Base-by-base conservation (phyloP, 345 rosid species). In the Acer yangbiense region DNA sequence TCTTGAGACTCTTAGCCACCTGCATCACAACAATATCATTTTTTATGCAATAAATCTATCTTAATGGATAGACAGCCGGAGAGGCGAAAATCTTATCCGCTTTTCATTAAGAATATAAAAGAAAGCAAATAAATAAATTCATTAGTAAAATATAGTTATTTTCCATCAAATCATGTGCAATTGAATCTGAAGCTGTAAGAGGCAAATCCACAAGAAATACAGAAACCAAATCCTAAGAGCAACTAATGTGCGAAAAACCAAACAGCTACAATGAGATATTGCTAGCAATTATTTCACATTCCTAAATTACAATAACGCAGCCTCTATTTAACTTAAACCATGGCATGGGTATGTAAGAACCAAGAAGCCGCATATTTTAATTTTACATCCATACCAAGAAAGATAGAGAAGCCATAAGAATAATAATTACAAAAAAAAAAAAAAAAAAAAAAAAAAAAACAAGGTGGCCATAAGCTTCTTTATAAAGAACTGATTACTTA, bases 1-100 rank as follows among this genome's bases (percentile, higher is more conserved):
- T 84, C 87, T 92, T 87, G 78, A 95, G 88, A 80, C 97, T 91
- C 84, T 92, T 86, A 62, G 99, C 92, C 79, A 95, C 87, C 99
- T 95, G 87, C 66, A 35, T 35, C 39, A 35, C 39, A 35, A 35
- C 39, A 35, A 83, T 58, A 71, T 14, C 69, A 69, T 43, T 68
- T 64, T 10, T 29, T 13, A 29, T 18, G 6, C 21, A 50, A 79
- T 60, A 81, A 50, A 70, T 73, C 55, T 73, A 81, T 68, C 79
- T 67, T 29, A 21, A 50, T 9, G 10, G 13, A 58, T 27, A 72
- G 27, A 48, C 16, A 71, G 20, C 5, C 32, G 27, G 50, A 67
- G 70, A 60, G 55, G 29, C 63, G 65, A 78, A 18, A 75, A 77
- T 57, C 27, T 58, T 72, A 76, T 27, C 43, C 18, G 61, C 66